These are phyloP conservation scores for Alternaria sp. DNA, from an alignment of 2,329 filamentous ascomycete species.

Conservation along the genomic window DNA sequence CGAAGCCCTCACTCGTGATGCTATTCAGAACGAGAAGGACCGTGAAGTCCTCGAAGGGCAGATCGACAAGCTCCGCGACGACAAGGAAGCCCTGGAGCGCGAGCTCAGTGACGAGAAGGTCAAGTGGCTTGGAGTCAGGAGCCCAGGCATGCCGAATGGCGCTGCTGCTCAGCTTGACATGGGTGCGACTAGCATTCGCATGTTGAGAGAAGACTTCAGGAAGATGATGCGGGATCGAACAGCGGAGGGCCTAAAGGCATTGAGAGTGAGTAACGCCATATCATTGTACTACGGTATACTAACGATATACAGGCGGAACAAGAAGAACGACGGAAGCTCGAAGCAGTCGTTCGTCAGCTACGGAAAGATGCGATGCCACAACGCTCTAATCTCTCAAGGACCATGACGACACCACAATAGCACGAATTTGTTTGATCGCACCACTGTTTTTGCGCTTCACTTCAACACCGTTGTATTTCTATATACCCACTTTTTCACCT, in stretches of 20 bases:
- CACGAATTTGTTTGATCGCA: neutral
- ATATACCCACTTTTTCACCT: neutral
- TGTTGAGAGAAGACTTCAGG: slow-evolving; percentile 77
- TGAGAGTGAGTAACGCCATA: slow-evolving; percentile 60
- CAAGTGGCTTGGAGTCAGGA: slow-evolving; percentile 68
- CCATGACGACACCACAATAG: slow-evolving; percentile 17
- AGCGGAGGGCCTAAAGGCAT: slow-evolving; percentile 68
- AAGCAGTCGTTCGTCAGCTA: slow-evolving; percentile 66
- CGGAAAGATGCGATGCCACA: slow-evolving; percentile 51
- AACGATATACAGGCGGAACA: slow-evolving; percentile 67
- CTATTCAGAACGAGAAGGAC: slow-evolving; percentile 75
- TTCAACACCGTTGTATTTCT: neutral
- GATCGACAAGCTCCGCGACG: slow-evolving; percentile 70
- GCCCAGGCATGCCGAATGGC: slow-evolving; percentile 54
- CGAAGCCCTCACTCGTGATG: slow-evolving; percentile 73
- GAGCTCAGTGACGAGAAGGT: slow-evolving; percentile 74
- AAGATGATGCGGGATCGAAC: slow-evolving; percentile 81
- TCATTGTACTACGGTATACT: slow-evolving; percentile 12
- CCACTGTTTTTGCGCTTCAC: neutral
- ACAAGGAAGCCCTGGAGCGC: slow-evolving; percentile 69
- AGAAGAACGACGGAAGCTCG: slow-evolving; percentile 73
- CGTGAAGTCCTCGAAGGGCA: slow-evolving; percentile 69
- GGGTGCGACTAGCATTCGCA: slow-evolving; percentile 71
- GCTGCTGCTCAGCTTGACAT: slow-evolving; percentile 36
- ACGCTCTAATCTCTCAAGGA: slow-evolving; percentile 24